Conservation (phyloP, 306 rosid species). For the Neltuma alba region DNA sequence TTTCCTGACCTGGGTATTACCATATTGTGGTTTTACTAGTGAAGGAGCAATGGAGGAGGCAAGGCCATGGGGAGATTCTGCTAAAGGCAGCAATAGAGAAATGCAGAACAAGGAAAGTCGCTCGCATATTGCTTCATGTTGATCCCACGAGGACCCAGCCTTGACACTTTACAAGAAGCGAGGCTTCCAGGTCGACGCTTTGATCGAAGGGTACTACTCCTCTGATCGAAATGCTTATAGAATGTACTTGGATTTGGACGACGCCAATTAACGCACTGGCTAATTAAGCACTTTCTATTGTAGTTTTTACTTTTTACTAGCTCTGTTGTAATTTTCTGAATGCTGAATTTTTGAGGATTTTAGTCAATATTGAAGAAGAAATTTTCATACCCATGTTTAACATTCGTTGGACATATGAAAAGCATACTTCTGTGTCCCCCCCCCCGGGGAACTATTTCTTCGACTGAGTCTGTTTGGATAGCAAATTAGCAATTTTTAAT, state of each 20-base stretch:
- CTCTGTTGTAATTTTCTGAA: neutral
- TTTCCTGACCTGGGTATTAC: constrained; percentile 10
- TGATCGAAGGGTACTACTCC: constrained; percentile 76
- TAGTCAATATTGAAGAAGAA: neutral
- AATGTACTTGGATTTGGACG: constrained; percentile 72
- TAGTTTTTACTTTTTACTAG: neutral
- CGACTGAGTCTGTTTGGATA: no score
- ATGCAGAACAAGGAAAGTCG: constrained; percentile 71
- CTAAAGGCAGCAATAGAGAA: constrained; percentile 75
- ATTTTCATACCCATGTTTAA: neutral
- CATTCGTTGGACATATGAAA: neutral
- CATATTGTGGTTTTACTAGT: constrained; percentile 46
- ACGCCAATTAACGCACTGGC: constrained; percentile 32
- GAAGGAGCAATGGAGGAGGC: constrained; percentile 77
- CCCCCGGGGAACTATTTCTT: neutral
- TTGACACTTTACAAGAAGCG: constrained; percentile 72
- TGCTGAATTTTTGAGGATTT: neutral
- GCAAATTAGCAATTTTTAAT: no score
- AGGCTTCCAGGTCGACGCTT: constrained; percentile 74
- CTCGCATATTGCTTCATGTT: constrained; percentile 79
- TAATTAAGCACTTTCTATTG: neutral
- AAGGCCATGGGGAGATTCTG: constrained; percentile 79
- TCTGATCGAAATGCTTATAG: constrained; percentile 78
- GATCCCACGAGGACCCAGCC: constrained; percentile 78
- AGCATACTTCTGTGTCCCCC: neutral